phyloP scores from a whole-genome alignment of 2,329 filamentous ascomycete genomes.

The Fusarium sp. region DNA sequence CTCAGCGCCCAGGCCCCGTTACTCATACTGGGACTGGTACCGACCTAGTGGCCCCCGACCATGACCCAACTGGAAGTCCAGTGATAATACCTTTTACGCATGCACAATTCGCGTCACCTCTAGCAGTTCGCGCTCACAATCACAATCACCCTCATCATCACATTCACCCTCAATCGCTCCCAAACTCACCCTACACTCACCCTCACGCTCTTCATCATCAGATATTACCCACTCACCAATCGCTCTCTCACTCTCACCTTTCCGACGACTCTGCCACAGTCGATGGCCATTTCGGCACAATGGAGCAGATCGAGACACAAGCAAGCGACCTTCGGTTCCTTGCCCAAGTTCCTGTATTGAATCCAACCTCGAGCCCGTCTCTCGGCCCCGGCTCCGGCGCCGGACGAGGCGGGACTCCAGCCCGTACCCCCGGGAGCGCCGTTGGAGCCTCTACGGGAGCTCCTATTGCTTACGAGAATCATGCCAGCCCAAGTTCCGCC shows the following conservation, averaged over 20 bases:
- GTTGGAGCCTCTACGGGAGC: conserved; percentile 41
- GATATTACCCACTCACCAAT: conserved; percentile 5
- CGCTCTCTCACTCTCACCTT: conserved; percentile 4
- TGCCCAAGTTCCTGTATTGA: conserved; percentile 50
- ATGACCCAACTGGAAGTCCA: conserved; percentile 5
- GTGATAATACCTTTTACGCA: conserved; percentile 31
- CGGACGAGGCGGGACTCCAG: conserved; percentile 29
- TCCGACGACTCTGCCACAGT: conserved; percentile 9
- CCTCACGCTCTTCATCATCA: conserved; percentile 17
- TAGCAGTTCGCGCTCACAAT: conserved; percentile 19
- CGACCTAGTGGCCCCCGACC: not conserved
- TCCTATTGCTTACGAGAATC: conserved; percentile 47
- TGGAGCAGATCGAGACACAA: conserved; percentile 65
- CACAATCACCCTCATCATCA: conserved; percentile 1
- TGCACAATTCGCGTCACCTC: conserved; percentile 28
- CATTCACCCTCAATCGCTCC: conserved; percentile 1
- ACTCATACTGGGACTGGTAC: not conserved
- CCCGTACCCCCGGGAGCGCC: conserved; percentile 30
- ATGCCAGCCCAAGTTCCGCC: conserved; percentile 51
- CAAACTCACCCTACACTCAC: conserved; percentile 3
- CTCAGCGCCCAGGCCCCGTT: conserved; percentile 19
- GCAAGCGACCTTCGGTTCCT: conserved; percentile 64
- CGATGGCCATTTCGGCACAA: conserved; percentile 44
- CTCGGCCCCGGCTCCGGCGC: conserved; percentile 34
- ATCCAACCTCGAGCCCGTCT: conserved; percentile 32